phyloP scores from a whole-genome alignment of 805 yeast genomes.

The Candida insectalens region DNA sequence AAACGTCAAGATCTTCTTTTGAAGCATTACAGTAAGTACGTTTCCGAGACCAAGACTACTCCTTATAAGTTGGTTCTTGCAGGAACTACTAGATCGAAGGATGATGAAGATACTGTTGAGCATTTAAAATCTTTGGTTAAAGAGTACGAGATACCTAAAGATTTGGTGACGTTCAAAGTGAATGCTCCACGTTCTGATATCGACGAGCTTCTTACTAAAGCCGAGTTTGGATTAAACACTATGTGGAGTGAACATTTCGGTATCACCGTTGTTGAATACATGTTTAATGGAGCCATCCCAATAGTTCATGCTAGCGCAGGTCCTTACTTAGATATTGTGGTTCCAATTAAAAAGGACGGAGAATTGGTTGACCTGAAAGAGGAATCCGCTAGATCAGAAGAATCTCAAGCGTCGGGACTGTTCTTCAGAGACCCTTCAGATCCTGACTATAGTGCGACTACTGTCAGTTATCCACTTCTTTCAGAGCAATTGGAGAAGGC shows the following conservation, averaged over 20 bases:
- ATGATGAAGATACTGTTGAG: slow-evolving; percentile 53
- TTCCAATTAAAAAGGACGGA: slow-evolving; percentile 34
- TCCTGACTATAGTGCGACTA: slow-evolving; percentile 44
- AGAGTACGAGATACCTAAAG: slow-evolving; percentile 30
- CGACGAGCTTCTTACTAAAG: slow-evolving; percentile 37
- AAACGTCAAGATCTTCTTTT: slow-evolving; percentile 76
- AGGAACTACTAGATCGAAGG: slow-evolving; percentile 72
- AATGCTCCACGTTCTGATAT: slow-evolving; percentile 69
- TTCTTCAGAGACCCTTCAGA: slow-evolving; percentile 65
- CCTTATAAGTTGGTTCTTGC: slow-evolving; percentile 59
- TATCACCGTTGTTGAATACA: slow-evolving; percentile 89
- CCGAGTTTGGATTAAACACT: slow-evolving; percentile 78
- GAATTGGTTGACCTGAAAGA: slow-evolving; percentile 9
- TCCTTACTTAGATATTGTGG: slow-evolving; percentile 80
- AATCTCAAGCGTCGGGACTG: slow-evolving; percentile 52
- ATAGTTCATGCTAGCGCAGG: slow-evolving; percentile 94
- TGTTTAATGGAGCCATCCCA: slow-evolving; percentile 80
- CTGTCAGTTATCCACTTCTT: slow-evolving; percentile 25
- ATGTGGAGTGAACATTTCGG: slow-evolving; percentile 99
- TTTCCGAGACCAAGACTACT: slow-evolving; percentile 2
- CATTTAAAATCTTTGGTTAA: slow-evolving; percentile 34
- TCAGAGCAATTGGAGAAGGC: slow-evolving; percentile 35
- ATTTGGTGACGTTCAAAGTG: slow-evolving; percentile 29
- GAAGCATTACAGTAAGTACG: slow-evolving; percentile 48
- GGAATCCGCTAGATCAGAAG: neutral